Base-by-base conservation (phyloP, 1,284 basidiomycete species). In the Moniliella sp. region DNA sequence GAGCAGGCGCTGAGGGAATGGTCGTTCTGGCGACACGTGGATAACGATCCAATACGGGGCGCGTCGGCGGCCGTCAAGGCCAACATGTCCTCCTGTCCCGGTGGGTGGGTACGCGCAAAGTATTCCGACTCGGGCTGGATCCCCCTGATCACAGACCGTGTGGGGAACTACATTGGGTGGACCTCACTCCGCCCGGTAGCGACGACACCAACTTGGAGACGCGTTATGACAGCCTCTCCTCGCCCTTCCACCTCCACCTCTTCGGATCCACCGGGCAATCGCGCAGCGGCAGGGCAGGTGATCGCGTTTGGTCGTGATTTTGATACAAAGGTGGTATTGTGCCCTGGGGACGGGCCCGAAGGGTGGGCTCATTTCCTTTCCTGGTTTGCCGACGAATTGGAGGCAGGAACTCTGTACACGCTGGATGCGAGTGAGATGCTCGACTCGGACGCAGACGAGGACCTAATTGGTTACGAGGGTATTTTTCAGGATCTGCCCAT, bases 281-380 rank as follows among this genome's bases (percentile, higher is more conserved):
- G 45, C 21, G 88, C 84, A 29, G 62, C 71, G 2, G 67, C 72
- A 31, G 91, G 88, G 3, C 88, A 97, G 61, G 84, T 93, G 31
- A 94, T 97, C 42, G 75, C 94, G 30, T 97, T 94, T 61, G 88
- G 88, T 9, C 72, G 88, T 32, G 88, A 97, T 58, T 93, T 97
- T 62, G 88, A 97, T 62, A 80, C 83, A 15, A 97, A 97, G 61
- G 80, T 93, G 25, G 88, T 94, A 18, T 67, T 94, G 31, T 63
- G 57, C 50, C 44, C 52, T 16, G 60, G 57, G 5, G 84, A 94
- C 42, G 84, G 86, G 11, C 68, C 72, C 21, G 75, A 72, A 8
- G 88, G 88, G 3, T 97, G 91, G 88, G 88, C 79, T 19, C 75
- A 75, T 50, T 97, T 84, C 78, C 64, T 97, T 23, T 74, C 82